Conservation (phyloP, 2,329 filamentous ascomycete species). For the Fusarium begoniae region DNA sequence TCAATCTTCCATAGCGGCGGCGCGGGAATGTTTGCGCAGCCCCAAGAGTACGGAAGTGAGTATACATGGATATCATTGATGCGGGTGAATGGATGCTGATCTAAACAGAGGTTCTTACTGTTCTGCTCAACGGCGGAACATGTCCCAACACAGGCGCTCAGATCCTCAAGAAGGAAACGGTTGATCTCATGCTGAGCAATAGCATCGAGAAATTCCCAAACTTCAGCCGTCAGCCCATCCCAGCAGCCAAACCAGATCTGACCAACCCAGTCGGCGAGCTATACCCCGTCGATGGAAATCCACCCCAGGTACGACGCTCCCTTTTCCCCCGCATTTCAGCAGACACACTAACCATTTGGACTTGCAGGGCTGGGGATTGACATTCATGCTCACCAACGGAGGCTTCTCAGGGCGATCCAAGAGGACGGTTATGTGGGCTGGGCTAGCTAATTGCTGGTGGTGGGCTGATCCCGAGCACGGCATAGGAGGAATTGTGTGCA, state of each 20-base stretch:
- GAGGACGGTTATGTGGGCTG: constrained; percentile 65
- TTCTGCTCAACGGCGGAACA: constrained; percentile 71
- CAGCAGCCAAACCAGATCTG: constrained; percentile 58
- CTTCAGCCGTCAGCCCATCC: constrained; percentile 57
- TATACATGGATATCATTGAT: not conserved
- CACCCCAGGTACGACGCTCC: constrained; percentile 54
- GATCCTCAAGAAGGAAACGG: constrained; percentile 65
- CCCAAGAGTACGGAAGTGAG: constrained; percentile 68
- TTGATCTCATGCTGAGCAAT: constrained; percentile 72
- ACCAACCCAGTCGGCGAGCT: constrained; percentile 60
- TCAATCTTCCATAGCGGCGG: constrained; percentile 67
- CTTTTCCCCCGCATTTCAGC: not conserved
- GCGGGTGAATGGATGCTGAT: not conserved
- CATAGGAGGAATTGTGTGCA: constrained; percentile 61
- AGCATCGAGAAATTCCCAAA: constrained; percentile 65
- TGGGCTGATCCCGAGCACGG: constrained; percentile 70
- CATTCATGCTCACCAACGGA: constrained; percentile 62
- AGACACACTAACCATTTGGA: not conserved
- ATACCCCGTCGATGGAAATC: constrained; percentile 55
- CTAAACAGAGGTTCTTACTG: constrained; percentile 63
- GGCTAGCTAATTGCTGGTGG: constrained; percentile 69
- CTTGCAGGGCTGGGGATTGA: constrained; percentile 66
- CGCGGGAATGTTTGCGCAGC: constrained; percentile 67
- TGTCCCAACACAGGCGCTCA: constrained; percentile 63
- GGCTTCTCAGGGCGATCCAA: constrained; percentile 61